Conservation (phyloP, 331 rosid genomes). For the Quercus lobata region DNA sequence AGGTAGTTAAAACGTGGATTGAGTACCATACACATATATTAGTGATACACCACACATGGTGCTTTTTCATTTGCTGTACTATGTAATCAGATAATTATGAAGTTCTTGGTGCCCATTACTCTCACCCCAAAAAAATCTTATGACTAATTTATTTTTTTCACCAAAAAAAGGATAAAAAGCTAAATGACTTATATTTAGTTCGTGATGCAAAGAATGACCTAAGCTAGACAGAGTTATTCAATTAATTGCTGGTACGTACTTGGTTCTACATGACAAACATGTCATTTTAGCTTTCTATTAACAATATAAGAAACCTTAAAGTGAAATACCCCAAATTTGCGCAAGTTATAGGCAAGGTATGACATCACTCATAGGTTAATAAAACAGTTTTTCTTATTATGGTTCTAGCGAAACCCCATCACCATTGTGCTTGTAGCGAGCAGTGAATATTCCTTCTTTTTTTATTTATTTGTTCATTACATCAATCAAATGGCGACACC, state of each 20-base stretch:
- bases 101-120: background rate
- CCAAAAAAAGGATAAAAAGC: too few species aligned
- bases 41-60: background rate
- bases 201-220: background rate
- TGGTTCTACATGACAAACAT: background rate
- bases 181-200: background rate
- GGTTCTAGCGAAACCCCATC: background rate
- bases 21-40: background rate
- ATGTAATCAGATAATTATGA: background rate
- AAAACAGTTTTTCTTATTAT: too few species aligned
- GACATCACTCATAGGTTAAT: background rate
- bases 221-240: background rate
- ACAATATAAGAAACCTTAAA: background rate
- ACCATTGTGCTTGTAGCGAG: background rate
- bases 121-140: background rate
- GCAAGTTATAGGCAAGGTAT: background rate
- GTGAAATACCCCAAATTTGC: background rate
- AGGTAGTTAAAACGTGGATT: constrained; percentile 25
- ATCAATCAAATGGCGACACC: too few species aligned
- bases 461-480: too few species aligned
- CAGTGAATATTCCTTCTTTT: background rate
- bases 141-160: too few species aligned
- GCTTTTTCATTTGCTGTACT: background rate
- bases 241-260: background rate
- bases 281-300: background rate